These are phyloP conservation scores for Cercospora sp. DNA, from an alignment of 2,329 filamentous ascomycete genomes.

Conservation along the genomic window DNA sequence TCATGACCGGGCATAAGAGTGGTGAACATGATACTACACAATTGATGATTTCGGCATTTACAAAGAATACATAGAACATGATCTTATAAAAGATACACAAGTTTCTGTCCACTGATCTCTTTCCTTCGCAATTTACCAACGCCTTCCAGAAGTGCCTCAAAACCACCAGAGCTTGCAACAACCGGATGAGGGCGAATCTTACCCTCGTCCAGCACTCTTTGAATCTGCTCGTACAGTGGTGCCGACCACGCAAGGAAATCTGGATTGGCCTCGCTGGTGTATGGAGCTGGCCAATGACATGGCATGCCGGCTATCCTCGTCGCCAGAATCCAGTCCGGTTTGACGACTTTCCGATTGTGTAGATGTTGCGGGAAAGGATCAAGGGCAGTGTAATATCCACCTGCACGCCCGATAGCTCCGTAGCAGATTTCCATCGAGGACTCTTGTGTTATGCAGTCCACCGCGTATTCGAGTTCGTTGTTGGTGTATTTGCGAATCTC, in stretches of 20 bases:
- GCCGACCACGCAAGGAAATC: neutral
- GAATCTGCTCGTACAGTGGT: neutral
- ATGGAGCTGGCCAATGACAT: neutral
- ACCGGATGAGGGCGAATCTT: neutral
- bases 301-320: neutral
- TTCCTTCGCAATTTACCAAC: neutral
- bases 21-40: too few relatives aligned
- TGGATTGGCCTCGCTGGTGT: neutral
- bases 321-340: neutral
- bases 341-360: neutral
- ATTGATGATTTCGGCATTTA: too few relatives aligned
- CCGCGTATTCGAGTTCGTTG: slow-evolving; percentile 42
- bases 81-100: neutral
- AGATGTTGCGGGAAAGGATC: slow-evolving; percentile 35
- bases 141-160: neutral
- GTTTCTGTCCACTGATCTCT: neutral
- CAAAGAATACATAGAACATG: too few relatives aligned
- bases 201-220: neutral
- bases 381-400: slow-evolving; percentile 44
- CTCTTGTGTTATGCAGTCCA: slow-evolving; percentile 49
- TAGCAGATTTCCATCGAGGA: slow-evolving; percentile 44
- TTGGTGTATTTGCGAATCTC: slow-evolving; percentile 43
- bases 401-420: slow-evolving; percentile 41
- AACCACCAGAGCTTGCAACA: neutral
- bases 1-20: too few relatives aligned